Percentiles rank a stretch among this genome's conserved stretches.
Conservation (phyloP, 73 alveolate genomes). For the Durusdinium trenchii region DNA sequence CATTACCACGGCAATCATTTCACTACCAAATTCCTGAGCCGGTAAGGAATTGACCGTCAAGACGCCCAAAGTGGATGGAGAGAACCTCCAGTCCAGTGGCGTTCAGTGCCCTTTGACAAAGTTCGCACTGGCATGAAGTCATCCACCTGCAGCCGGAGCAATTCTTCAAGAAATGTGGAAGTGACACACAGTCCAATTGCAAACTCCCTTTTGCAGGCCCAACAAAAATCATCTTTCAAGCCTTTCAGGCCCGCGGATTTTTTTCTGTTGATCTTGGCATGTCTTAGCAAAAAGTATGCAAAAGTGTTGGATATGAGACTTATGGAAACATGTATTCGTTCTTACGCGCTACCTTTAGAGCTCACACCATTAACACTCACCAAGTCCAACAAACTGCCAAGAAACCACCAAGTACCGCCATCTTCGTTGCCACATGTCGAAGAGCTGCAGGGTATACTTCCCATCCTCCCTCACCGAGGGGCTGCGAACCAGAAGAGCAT, state of each 20-base stretch:
- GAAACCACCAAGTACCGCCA: conserved; percentile 28
- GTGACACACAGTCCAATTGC: too few species aligned
- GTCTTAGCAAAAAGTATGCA: not conserved
- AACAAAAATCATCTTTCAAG: too few species aligned
- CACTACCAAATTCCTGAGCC: too few species aligned
- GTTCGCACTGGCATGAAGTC: conserved; percentile 56
- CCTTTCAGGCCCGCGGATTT: too few species aligned
- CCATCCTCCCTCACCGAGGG: not conserved
- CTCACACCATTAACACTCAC: not conserved
- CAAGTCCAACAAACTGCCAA: not conserved
- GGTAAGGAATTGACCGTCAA: not conserved
- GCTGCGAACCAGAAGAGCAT: conserved; percentile 22
- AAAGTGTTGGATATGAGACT: not conserved
- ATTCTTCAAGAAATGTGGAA: not conserved
- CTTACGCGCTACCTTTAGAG: not conserved
- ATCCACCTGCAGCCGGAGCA: conserved; percentile 20
- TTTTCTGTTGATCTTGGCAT: too few species aligned
- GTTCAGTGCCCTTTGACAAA: not conserved
- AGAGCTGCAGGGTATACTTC: conserved; percentile 26
- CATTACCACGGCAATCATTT: too few species aligned
- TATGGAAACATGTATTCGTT: not conserved
- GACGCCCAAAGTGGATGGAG: conserved; percentile 60
- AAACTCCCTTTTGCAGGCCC: too few species aligned
- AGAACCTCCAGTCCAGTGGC: conserved; percentile 83
- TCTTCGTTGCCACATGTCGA: conserved; percentile 57